These are phyloP conservation scores for Juglanconis juglandina DNA, from an alignment of 2,329 filamentous ascomycete genomes.

Conservation along the genomic window DNA sequence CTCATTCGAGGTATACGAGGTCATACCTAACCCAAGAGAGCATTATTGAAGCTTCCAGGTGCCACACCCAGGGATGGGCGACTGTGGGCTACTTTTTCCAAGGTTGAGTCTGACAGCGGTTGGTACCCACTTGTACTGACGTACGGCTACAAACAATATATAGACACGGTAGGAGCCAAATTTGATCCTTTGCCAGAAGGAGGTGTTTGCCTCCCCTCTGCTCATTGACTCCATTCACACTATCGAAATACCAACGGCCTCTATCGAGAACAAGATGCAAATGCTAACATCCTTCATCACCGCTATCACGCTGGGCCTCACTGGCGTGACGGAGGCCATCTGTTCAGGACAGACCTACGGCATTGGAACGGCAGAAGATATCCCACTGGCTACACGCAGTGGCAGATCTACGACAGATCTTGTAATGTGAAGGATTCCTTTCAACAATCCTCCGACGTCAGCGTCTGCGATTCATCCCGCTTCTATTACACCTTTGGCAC, in stretches of 20 bases:
- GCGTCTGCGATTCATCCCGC: not conserved
- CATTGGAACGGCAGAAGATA: not conserved
- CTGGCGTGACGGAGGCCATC: not conserved
- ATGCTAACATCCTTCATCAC: not conserved
- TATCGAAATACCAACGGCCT: not conserved
- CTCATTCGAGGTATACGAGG: no score
- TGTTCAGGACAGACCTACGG: not conserved
- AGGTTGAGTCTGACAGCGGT: no score
- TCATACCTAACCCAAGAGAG: no score
- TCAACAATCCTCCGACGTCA: not conserved
- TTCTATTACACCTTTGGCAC: slow-evolving; percentile 6
- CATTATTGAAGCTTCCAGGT: no score
- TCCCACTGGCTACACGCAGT: not conserved
- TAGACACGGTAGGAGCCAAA: no score
- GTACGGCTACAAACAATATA: no score
- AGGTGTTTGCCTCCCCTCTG: no score
- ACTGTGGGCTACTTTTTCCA: no score
- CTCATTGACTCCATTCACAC: no score
- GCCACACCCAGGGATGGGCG: no score
- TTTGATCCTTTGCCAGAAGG: no score
- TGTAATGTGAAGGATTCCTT: not conserved
- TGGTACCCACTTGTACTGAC: no score
- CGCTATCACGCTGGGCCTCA: not conserved
- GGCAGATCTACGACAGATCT: not conserved
- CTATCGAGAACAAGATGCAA: not conserved